Conservation (phyloP, 805 yeast genomes). For the Candida stauntonica region DNA sequence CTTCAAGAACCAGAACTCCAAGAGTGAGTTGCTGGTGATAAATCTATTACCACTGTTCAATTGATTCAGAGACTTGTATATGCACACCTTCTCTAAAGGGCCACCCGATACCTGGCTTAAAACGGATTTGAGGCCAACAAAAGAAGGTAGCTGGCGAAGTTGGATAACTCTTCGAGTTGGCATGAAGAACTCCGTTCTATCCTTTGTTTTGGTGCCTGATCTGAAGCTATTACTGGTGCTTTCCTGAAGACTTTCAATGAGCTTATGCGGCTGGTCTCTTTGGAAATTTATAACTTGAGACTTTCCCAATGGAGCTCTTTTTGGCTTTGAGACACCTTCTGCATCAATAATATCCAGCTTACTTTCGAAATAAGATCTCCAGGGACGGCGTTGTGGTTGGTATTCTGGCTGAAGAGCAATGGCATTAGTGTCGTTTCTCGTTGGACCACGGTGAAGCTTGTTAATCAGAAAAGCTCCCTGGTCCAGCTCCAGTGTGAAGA, state of each 20-base stretch:
- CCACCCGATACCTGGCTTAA: conserved; percentile 64
- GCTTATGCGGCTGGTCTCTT: too few species aligned
- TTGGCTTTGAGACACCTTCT: too few species aligned
- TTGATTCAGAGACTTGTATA: conserved; percentile 18
- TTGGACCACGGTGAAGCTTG: too few species aligned
- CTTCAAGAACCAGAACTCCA: conserved; percentile 50
- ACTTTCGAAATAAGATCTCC: too few species aligned
- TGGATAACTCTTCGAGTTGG: conserved; percentile 30
- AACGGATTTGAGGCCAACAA: conserved; percentile 45
- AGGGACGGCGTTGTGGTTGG: too few species aligned
- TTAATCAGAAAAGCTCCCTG: too few species aligned
- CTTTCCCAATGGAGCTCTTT: background rate
- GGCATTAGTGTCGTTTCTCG: background rate
- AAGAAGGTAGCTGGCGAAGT: conserved; percentile 36
- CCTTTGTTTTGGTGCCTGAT: too few species aligned
- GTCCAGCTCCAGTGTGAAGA: conserved; percentile 2
- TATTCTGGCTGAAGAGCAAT: too few species aligned
- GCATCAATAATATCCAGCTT: too few species aligned
- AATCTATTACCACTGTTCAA: background rate
- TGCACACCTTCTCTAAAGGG: conserved; percentile 50
- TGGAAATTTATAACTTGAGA: background rate
- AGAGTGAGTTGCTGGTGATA: conserved; percentile 23
- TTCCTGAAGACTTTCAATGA: too few species aligned
- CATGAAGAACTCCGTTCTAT: background rate
- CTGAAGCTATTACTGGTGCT: too few species aligned